Percentiles rank a stretch among this genome's conserved stretches.
phyloP scores from a whole-genome alignment of 2,329 filamentous ascomycete genomes.

The Ilyonectria destructans region DNA sequence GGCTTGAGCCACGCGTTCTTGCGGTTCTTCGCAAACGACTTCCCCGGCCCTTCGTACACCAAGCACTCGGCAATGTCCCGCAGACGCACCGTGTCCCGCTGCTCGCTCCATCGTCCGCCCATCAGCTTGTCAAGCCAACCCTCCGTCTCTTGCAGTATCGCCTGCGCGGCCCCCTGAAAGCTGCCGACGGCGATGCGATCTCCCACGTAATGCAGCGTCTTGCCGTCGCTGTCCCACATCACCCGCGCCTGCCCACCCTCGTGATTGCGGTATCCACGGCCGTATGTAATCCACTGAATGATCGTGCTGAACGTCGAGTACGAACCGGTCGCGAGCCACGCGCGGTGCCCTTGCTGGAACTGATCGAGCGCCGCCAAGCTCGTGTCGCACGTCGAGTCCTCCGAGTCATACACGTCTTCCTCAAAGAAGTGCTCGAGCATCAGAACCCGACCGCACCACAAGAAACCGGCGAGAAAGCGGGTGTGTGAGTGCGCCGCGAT shows the following conservation, averaged over 20 bases:
- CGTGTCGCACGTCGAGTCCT: too few species aligned
- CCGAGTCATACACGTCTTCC: too few species aligned
- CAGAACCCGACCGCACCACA: too few species aligned
- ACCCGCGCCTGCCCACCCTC: neutral
- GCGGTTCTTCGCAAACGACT: neutral
- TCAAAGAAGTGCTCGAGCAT: too few species aligned
- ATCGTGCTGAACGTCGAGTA: neutral
- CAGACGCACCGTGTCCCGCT: neutral
- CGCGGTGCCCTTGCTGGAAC: neutral
- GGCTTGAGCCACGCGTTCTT: neutral
- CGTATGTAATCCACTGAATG: slow-evolving; percentile 13
- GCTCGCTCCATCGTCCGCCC: neutral
- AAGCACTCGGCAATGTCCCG: neutral
- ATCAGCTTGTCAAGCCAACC: neutral
- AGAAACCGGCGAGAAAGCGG: too few species aligned
- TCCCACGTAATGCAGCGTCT: neutral
- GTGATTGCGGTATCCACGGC: neutral
- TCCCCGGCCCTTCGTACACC: neutral
- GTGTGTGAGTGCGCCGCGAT: too few species aligned
- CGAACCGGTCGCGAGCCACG: neutral
- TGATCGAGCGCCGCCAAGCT: too few species aligned
- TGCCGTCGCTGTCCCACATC: neutral
- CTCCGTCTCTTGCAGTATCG: neutral
- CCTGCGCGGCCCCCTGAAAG: neutral
- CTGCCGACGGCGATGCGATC: neutral